Base-by-base conservation (phyloP, 208 protist species). In the Leishmania major region DNA sequence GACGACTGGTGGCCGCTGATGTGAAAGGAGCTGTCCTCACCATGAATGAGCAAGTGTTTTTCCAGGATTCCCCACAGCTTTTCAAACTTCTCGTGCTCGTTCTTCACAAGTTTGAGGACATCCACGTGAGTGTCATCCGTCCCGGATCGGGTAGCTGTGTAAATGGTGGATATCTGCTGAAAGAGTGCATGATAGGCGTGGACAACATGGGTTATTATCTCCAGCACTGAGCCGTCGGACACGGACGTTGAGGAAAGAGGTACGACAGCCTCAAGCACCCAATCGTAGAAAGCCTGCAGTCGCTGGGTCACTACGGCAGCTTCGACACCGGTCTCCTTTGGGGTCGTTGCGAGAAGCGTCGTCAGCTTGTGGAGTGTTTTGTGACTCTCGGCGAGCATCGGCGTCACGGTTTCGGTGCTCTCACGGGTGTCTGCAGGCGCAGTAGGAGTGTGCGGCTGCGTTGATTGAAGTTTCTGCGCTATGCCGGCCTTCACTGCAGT, bases 261-360 rank as follows among this genome's bases (percentile, higher is more conserved):
- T 3, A 66, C 72, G 3, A 82, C 73, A 22, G 35, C 62, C 10
- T 31, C 60, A 6, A 69, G 22, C 0, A 78, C 78, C 82, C 82
- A 86, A 8, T 79, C 62, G 66, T 81, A 82, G 73, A 86, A 86
- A 0, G 73, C 82, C 57, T 80, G 82, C 1, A 79, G 55, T 35
- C 82, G 78, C 35, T 82, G 71, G 7, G 62, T 45, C 1, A 76
- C 25, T n/a, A 64, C 55, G 1, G 1, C 40, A 17, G n/a, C 45
- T 1, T 76, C 77, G 3, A 86, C 40, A 35, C 7, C 49, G 3
- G 55, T 11, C 37, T 86, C 78, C 37, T n/a, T 53, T 3, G 82
- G 25, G 2, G 73, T 6, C 3, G 51, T 37, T 0, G 64, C 51
- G 25, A 86, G 62, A 17, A 75, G 35, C 0, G 82, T 45, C 7